Evolutionary conservation across 2,329 filamentous ascomycete species (phyloP).

Genomic region (Fusarium liriodendri): DNA sequence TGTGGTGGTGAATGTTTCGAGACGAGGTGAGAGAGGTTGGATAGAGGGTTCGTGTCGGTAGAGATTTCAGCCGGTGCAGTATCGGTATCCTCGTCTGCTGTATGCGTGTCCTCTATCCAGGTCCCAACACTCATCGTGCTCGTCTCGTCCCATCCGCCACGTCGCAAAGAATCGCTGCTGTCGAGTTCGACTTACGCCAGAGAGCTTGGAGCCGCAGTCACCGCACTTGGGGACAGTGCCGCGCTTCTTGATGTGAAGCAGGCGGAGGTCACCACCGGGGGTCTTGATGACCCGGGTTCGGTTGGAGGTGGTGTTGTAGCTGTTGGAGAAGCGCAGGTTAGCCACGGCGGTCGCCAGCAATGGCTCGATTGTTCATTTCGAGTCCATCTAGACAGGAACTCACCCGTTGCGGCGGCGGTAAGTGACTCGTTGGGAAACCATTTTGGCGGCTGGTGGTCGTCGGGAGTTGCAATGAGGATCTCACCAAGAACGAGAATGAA

Average conservation of each 20-base stretch:
- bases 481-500: constrained; percentile 50
- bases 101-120: not conserved
- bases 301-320: constrained; percentile 99
- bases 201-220: constrained; percentile 98
- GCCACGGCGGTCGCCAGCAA: constrained; percentile 29
- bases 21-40: constrained; percentile 1
- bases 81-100: not conserved
- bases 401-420: constrained; percentile 86
- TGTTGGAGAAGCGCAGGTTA: constrained; percentile 52
- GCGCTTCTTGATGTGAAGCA: constrained; percentile 99
- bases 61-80: not conserved
- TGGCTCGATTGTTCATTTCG: constrained; percentile 29
- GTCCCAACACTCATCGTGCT: constrained; percentile 11
- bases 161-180: constrained; percentile 22
- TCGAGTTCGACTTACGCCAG: constrained; percentile 81
- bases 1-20: constrained; percentile 9
- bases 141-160: constrained; percentile 27
- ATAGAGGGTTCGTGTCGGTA: not conserved
- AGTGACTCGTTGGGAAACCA: constrained; percentile 70
- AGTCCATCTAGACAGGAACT: constrained; percentile 54
- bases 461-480: constrained; percentile 51
- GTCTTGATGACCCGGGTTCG: constrained; percentile 96
- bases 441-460: constrained; percentile 61
- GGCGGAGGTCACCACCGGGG: constrained; percentile 92
- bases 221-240: constrained; percentile 98